A percentile compares a stretch with the other conserved stretches of the same genome.
phyloP scores from a whole-genome alignment of 345 rosid genomes.

The Lagerstroemia speciosa region DNA sequence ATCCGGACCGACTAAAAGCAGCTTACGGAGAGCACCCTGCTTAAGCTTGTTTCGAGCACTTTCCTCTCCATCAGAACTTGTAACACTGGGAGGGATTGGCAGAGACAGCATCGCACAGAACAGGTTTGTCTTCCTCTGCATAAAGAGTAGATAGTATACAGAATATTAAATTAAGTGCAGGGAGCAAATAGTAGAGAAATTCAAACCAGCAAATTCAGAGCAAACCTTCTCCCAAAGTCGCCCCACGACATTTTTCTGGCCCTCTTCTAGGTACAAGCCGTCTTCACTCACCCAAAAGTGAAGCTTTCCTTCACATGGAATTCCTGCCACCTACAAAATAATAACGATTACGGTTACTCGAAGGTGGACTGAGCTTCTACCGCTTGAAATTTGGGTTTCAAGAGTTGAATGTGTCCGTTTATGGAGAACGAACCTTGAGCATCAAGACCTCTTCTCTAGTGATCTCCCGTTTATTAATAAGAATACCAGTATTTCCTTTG shows the following conservation, averaged over 20 bases:
- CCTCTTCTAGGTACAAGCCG: conserved; percentile 69
- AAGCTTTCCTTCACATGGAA: conserved; percentile 63
- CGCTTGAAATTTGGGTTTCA: background rate
- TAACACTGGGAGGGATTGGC: conserved; percentile 44
- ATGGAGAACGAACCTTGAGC: conserved; percentile 49
- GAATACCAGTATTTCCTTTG: conserved; percentile 60
- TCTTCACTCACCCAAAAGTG: conserved; percentile 59
- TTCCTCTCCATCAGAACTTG: conserved; percentile 25
- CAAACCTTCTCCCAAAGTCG: conserved; percentile 61
- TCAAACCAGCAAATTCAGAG: background rate
- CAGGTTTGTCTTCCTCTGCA: conserved; percentile 41
- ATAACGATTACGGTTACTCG: conserved; percentile 6
- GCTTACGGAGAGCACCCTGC: conserved; percentile 30
- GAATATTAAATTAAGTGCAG: conserved; percentile 2
- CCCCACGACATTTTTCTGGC: conserved; percentile 45
- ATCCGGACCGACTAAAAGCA: conserved; percentile 63
- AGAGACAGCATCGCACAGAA: conserved; percentile 39
- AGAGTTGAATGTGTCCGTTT: conserved; percentile 3
- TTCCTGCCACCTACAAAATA: conserved; percentile 43
- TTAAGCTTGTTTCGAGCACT: conserved; percentile 11
- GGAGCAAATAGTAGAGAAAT: conserved; percentile 3
- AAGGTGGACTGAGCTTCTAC: background rate
- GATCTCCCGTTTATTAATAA: conserved; percentile 57
- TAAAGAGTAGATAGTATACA: conserved; percentile 3
- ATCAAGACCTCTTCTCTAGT: conserved; percentile 48